Evolutionary conservation across 192 early-diverging fungal species (phyloP).

Genomic region (Coemansia sp.): DNA sequence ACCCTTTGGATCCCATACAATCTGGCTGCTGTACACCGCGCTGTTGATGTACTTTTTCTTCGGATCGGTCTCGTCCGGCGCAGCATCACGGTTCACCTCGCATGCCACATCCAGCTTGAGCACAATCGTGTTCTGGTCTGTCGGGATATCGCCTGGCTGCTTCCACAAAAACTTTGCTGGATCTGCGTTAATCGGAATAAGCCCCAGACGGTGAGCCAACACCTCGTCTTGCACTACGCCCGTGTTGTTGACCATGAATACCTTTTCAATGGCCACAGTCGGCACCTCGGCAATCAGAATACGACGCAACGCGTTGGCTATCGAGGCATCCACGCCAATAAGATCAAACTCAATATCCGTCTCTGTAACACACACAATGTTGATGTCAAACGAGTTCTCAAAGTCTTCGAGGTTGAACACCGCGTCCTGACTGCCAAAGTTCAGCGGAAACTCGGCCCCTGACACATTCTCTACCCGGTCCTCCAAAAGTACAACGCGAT

Average conservation of each 20-base stretch:
- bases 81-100: slow-evolving; percentile 58
- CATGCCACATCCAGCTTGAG: slow-evolving; percentile 81
- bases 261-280: slow-evolving; percentile 95
- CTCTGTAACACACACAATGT: slow-evolving; percentile 34
- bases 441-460: slow-evolving; percentile 47
- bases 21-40: slow-evolving; percentile 68
- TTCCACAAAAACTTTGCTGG: slow-evolving; percentile 78
- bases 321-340: slow-evolving; percentile 86
- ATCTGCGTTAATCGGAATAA: slow-evolving; percentile 89
- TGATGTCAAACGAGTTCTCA: slow-evolving; percentile 41
- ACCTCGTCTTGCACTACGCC: slow-evolving; percentile 91
- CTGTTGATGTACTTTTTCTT: slow-evolving; percentile 70
- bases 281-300: slow-evolving; percentile 95
- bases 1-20: slow-evolving; percentile 89
- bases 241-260: slow-evolving; percentile 90
- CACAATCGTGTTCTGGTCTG: slow-evolving; percentile 92
- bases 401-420: slow-evolving; percentile 31
- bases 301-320: slow-evolving; percentile 92
- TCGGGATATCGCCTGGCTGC: slow-evolving; percentile 68
- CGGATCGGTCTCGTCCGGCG: slow-evolving; percentile 67
- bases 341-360: slow-evolving; percentile 93
- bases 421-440: slow-evolving; percentile 24
- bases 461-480: slow-evolving; percentile 54
- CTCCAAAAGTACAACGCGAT: slow-evolving; percentile 48
- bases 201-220: slow-evolving; percentile 84